phyloP scores from a whole-genome alignment of 73 alveolate species.

The Paramecium biaurelia region DNA sequence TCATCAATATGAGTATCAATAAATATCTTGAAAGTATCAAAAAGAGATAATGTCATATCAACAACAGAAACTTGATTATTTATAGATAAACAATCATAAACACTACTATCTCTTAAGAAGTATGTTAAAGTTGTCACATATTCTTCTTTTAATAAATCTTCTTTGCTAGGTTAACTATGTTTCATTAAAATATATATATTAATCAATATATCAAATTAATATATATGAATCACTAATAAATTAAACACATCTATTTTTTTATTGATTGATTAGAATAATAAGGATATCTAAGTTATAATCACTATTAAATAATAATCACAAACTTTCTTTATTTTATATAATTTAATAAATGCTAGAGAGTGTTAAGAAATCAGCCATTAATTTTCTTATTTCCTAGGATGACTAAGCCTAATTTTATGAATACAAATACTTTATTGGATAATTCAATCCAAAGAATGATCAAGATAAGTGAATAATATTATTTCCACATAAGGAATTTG shows the following conservation, averaged over 20 bases:
- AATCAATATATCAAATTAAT: too few species aligned
- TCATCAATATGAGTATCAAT: slow-evolving; percentile 31
- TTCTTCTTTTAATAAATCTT: not conserved
- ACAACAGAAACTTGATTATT: slow-evolving; percentile 39
- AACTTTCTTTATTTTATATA: too few species aligned
- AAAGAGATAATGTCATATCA: slow-evolving; percentile 19
- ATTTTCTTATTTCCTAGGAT: not conserved
- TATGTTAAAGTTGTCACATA: not conserved
- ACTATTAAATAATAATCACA: too few species aligned
- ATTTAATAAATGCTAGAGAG: not conserved
- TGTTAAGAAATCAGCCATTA: not conserved
- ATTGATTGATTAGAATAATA: too few species aligned
- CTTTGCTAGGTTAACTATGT: slow-evolving; percentile 9
- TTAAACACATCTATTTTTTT: too few species aligned
- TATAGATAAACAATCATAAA: slow-evolving; percentile 38
- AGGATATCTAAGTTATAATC: too few species aligned
- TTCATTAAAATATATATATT: not conserved
- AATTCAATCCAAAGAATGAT: not conserved
- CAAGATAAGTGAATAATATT: not conserved
- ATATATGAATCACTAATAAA: too few species aligned
- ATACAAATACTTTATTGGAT: not conserved
- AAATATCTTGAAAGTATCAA: slow-evolving; percentile 13
- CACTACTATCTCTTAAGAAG: not conserved
- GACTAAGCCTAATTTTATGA: slow-evolving; percentile 15
- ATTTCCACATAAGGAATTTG: not conserved